phyloP scores from a whole-genome alignment of 2,329 filamentous ascomycete species.

The Hymenoscyphus fraxineus region DNA sequence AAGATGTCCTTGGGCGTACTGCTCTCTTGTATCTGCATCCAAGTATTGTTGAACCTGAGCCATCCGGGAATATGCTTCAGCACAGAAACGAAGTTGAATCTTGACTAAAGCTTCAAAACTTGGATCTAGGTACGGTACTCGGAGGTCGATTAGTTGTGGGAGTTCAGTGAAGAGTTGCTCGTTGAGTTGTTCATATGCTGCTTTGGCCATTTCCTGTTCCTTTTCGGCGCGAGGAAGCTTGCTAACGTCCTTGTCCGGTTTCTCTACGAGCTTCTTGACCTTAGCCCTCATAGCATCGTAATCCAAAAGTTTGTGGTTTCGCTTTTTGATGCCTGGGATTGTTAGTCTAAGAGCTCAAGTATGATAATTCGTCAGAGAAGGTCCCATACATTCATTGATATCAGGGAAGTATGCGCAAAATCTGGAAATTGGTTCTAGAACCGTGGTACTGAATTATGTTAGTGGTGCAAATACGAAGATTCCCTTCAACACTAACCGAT shows the following conservation, averaged over 20 bases:
- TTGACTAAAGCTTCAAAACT: slow-evolving; percentile 98
- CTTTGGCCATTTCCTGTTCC: slow-evolving; percentile 91
- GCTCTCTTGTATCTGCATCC: slow-evolving; percentile 89
- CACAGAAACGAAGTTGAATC: slow-evolving; percentile 96
- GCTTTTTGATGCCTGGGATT: slow-evolving; percentile 83
- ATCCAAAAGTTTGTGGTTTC: slow-evolving; percentile 95
- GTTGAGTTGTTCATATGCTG: slow-evolving; percentile 93
- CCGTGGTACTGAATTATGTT: slow-evolving; percentile 63
- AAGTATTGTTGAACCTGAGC: slow-evolving; percentile 98
- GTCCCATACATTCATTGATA: slow-evolving; percentile 80
- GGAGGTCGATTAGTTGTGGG: slow-evolving; percentile 91
- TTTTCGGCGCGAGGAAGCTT: slow-evolving; percentile 95
- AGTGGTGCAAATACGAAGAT: slow-evolving; percentile 8
- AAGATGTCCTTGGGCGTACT: slow-evolving; percentile 90
- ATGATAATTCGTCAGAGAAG: neutral
- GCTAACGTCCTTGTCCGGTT: slow-evolving; percentile 96
- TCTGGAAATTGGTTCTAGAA: slow-evolving; percentile 89
- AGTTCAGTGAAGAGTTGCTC: slow-evolving; percentile 91
- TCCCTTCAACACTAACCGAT: slow-evolving; percentile 53
- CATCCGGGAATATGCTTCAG: slow-evolving; percentile 96
- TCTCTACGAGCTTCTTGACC: slow-evolving; percentile 95
- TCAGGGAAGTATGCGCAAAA: slow-evolving; percentile 99
- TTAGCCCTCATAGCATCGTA: slow-evolving; percentile 95
- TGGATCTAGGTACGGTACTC: slow-evolving; percentile 94
- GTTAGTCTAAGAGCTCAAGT: slow-evolving; percentile 20